Percentiles rank a stretch among this genome's conserved stretches.
These are phyloP conservation scores for Aspergillus novoparasiticus DNA, from an alignment of 2,329 filamentous ascomycete species.

Conservation along the genomic window DNA sequence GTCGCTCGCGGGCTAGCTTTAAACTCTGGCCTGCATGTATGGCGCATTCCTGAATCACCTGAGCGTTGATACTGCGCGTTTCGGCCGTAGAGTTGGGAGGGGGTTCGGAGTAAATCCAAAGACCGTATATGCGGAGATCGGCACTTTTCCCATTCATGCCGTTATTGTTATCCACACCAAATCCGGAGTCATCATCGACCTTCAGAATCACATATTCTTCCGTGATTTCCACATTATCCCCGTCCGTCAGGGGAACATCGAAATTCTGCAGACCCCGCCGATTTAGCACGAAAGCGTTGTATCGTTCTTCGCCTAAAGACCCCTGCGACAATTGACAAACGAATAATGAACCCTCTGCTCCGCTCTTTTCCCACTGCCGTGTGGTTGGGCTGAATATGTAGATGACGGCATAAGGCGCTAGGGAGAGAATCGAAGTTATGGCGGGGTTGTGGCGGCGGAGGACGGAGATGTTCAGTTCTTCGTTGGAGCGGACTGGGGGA, in stretches of 20 bases:
- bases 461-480: slow-evolving; percentile 84
- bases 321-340: slow-evolving; percentile 66
- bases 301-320: slow-evolving; percentile 49
- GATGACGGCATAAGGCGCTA: slow-evolving; percentile 82
- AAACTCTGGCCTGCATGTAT: slow-evolving; percentile 54
- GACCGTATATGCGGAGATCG: slow-evolving; percentile 54
- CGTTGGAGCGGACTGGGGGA: slow-evolving; percentile 66
- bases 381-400: slow-evolving; percentile 73
- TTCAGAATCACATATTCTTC: slow-evolving; percentile 65
- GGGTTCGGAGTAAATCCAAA: slow-evolving; percentile 67
- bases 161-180: slow-evolving; percentile 6
- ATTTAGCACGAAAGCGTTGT: slow-evolving; percentile 70
- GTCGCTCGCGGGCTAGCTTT: slow-evolving; percentile 44
- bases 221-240: slow-evolving; percentile 65
- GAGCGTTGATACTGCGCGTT: slow-evolving; percentile 53
- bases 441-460: slow-evolving; percentile 78
- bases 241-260: slow-evolving; percentile 61
- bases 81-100: slow-evolving; percentile 57
- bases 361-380: slow-evolving; percentile 79
- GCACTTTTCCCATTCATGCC: slow-evolving; percentile 20
- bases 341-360: slow-evolving; percentile 85
- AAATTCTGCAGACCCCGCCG: slow-evolving; percentile 72
- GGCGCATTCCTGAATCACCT: slow-evolving; percentile 59
- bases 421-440: slow-evolving; percentile 72
- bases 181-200: slow-evolving; percentile 39